Conservation (phyloP, 2,329 filamentous ascomycete genomes). For the Rutstroemia sp. region DNA sequence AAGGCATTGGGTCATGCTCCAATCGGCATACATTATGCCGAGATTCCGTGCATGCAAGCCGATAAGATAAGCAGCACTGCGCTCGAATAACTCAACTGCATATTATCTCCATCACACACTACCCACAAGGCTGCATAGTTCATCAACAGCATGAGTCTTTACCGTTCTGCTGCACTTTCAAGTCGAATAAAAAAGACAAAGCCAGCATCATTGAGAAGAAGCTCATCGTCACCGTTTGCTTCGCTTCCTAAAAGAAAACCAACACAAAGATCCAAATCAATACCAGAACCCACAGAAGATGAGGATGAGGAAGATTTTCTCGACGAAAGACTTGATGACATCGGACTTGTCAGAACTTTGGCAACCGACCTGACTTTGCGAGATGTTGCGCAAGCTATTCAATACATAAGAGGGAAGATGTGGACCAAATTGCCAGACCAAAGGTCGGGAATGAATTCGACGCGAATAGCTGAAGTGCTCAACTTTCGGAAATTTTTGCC, state of each 20-base stretch:
- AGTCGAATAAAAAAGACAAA: conserved; percentile 27
- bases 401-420: conserved; percentile 53
- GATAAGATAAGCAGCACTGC: not conserved
- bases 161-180: conserved; percentile 25
- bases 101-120: too few species aligned
- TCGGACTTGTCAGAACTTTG: conserved; percentile 48
- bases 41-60: not conserved
- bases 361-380: conserved; percentile 48
- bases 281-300: conserved; percentile 12
- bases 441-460: conserved; percentile 54
- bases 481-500: conserved; percentile 53
- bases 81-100: not conserved
- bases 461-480: conserved; percentile 54
- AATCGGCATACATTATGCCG: too few species aligned
- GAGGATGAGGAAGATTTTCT: conserved; percentile 32
- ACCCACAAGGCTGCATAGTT: too few species aligned
- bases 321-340: conserved; percentile 49
- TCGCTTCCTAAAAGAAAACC: conserved; percentile 26
- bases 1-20: too few species aligned
- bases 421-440: conserved; percentile 55
- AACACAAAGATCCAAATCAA: conserved; percentile 11
- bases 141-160: conserved; percentile 23
- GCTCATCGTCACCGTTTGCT: conserved; percentile 22
- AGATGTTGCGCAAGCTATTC: conserved; percentile 58
- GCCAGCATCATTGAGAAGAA: conserved; percentile 24